phyloP scores from a whole-genome alignment of 257 asterid genomes.

The Eustoma russellianum region DNA sequence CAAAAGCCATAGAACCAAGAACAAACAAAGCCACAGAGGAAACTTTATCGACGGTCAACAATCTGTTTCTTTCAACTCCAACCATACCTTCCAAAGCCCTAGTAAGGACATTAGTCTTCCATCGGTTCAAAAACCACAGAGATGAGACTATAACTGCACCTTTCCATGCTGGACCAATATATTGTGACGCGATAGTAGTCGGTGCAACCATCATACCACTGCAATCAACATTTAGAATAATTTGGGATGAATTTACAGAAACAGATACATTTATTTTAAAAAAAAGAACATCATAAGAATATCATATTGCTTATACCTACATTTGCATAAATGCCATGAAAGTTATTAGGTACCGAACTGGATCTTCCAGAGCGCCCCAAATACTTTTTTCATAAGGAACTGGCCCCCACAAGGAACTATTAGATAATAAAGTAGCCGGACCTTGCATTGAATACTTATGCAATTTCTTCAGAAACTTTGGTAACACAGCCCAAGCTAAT shows the following conservation, averaged over 20 bases:
- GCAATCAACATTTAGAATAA: constrained; percentile 12
- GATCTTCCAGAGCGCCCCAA: constrained; percentile 91
- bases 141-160: constrained; percentile 62
- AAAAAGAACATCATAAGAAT: too few relatives aligned
- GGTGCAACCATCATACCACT: constrained; percentile 88
- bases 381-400: constrained; percentile 84
- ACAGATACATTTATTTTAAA: too few relatives aligned
- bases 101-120: constrained; percentile 71
- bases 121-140: constrained; percentile 80
- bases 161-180: constrained; percentile 62
- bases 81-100: constrained; percentile 53
- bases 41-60: constrained; percentile 55
- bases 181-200: constrained; percentile 43
- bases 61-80: constrained; percentile 43
- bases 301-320: constrained; percentile 28
- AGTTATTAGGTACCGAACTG: constrained; percentile 60
- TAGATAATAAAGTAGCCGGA: constrained; percentile 50
- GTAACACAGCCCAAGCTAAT: constrained; percentile 78
- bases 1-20: constrained; percentile 72
- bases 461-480: constrained; percentile 58
- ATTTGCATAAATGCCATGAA: constrained; percentile 69
- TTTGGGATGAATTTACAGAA: too few relatives aligned
- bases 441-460: constrained; percentile 61
- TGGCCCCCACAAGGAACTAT: constrained; percentile 52
- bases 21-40: constrained; percentile 75